These are phyloP conservation scores for Daldinia eschscholtzii DNA, from an alignment of 2,329 filamentous ascomycete genomes.

Conservation along the genomic window DNA sequence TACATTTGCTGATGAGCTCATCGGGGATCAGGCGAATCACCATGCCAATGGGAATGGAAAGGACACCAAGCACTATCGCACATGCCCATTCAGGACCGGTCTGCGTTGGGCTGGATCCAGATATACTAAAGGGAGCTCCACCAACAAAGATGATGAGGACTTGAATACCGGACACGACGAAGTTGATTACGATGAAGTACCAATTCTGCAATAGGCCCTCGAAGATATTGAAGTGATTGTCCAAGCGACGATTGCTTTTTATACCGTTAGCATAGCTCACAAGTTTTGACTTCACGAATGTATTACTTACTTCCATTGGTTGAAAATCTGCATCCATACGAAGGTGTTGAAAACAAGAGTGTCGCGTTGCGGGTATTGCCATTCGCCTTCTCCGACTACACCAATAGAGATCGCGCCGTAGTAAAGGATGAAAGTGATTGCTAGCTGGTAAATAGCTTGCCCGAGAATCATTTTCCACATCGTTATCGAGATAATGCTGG, in stretches of 20 bases:
- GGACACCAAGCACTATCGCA: constrained; percentile 82
- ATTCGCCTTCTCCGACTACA: constrained; percentile 58
- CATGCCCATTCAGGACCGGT: constrained; percentile 86
- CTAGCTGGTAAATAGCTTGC: constrained; percentile 89
- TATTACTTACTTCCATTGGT: constrained; percentile 86
- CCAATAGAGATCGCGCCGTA: constrained; percentile 75
- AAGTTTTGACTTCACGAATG: constrained; percentile 50
- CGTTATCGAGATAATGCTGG: constrained; percentile 80
- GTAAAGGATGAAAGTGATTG: constrained; percentile 82
- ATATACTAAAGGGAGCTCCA: constrained; percentile 82
- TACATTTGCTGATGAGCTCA: constrained; percentile 66
- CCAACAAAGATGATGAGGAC: constrained; percentile 91
- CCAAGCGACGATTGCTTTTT: constrained; percentile 83
- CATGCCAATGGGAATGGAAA: constrained; percentile 88
- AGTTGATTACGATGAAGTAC: constrained; percentile 89
- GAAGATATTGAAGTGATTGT: constrained; percentile 96
- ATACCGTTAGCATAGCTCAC: constrained; percentile 43
- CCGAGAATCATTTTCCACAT: constrained; percentile 99
- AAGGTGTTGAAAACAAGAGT: constrained; percentile 98
- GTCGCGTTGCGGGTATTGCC: constrained; percentile 64
- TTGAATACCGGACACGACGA: constrained; percentile 89
- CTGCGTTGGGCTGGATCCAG: constrained; percentile 63
- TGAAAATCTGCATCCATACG: constrained; percentile 99
- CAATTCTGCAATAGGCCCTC: constrained; percentile 86
- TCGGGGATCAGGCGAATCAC: constrained; percentile 88